Conservation (phyloP, 2,329 filamentous ascomycete species). For the Colletotrichum tropicale region DNA sequence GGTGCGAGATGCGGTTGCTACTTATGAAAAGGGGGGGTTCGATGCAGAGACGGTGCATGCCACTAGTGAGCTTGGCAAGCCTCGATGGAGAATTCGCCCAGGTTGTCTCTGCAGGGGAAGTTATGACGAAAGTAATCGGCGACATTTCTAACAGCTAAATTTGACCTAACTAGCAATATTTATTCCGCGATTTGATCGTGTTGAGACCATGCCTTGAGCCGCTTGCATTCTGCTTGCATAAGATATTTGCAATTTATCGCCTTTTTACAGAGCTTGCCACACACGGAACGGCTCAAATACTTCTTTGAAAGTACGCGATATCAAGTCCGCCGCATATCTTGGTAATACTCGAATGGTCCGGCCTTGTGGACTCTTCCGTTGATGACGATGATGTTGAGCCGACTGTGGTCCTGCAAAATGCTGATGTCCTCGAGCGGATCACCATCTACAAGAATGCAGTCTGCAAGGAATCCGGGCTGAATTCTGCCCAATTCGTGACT, state of each 20-base stretch:
- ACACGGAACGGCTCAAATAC: neutral
- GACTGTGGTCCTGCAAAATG: neutral
- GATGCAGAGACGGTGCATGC: constrained; percentile 50
- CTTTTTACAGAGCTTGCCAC: neutral
- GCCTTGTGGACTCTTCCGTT: neutral
- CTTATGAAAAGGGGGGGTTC: constrained; percentile 44
- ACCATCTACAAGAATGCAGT: neutral
- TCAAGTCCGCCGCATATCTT: neutral
- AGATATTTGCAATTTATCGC: neutral
- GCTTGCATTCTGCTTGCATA: neutral
- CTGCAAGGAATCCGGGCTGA: neutral
- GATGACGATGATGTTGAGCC: neutral
- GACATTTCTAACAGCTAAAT: fast-evolving
- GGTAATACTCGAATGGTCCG: neutral
- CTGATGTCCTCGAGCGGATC: neutral
- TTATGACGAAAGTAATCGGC: neutral
- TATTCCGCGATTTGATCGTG: fast-evolving
- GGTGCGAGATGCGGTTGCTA: constrained; percentile 50
- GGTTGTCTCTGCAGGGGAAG: constrained; percentile 25
- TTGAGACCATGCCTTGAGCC: fast-evolving
- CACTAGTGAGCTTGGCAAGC: constrained; percentile 47
- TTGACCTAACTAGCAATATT: neutral
- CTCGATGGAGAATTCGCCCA: constrained; percentile 49
- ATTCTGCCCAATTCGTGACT: neutral
- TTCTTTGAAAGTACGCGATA: neutral